Evolutionary conservation across 176 grass and related monocot species (phyloP).

Genomic region (Carex parvula): DNA sequence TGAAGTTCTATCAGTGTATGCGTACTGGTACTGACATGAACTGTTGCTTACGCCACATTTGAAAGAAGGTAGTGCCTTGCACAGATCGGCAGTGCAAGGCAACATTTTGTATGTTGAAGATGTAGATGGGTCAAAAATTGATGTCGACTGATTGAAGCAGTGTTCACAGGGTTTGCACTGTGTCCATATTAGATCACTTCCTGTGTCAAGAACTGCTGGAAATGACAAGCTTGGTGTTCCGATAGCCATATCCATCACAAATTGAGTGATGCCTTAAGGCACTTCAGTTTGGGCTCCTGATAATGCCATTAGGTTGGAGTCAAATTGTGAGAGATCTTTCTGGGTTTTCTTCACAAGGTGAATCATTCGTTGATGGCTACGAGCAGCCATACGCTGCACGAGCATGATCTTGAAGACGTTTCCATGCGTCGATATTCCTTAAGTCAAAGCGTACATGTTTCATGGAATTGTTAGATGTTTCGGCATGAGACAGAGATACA

Average conservation of each 20-base stretch:
- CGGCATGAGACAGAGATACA: neutral
- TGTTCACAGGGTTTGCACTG: slow-evolving; percentile 66
- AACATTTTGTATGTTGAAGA: slow-evolving; percentile 62
- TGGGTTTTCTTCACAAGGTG: slow-evolving; percentile 37
- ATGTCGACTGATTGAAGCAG: slow-evolving; percentile 47
- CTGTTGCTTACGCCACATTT: slow-evolving; percentile 13
- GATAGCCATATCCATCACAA: slow-evolving; percentile 59
- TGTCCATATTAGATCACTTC: slow-evolving; percentile 82
- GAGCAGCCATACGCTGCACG: slow-evolving; percentile 40
- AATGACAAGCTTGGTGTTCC: slow-evolving; percentile 48
- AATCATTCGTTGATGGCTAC: slow-evolving; percentile 61
- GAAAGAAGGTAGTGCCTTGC: slow-evolving; percentile 38
- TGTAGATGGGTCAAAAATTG: slow-evolving; percentile 50
- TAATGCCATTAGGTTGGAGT: neutral
- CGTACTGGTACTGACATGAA: slow-evolving; percentile 42
- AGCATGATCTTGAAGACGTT: slow-evolving; percentile 56
- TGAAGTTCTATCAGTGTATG: slow-evolving; percentile 49
- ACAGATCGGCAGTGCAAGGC: slow-evolving; percentile 37
- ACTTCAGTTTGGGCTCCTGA: slow-evolving; percentile 36
- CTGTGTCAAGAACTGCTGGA: slow-evolving; percentile 67
- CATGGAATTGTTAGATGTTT: neutral
- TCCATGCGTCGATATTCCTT: slow-evolving; percentile 55
- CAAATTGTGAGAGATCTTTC: neutral
- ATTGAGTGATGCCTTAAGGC: slow-evolving; percentile 45
- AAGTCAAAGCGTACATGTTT: slow-evolving; percentile 44